phyloP scores from a whole-genome alignment of 176 grass and related monocot species.

The Carex pumila region DNA sequence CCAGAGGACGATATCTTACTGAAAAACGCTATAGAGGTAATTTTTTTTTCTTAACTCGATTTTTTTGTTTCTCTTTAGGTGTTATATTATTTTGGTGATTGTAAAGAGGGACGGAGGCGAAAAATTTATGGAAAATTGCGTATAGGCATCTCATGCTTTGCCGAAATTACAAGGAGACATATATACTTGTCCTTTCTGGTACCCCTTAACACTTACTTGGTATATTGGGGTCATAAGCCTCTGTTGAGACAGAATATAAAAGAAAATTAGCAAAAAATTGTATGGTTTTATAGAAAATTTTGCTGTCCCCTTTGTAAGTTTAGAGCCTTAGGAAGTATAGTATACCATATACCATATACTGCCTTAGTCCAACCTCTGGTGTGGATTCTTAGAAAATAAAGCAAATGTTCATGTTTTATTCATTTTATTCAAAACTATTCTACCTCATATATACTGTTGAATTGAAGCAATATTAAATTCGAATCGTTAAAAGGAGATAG shows the following conservation, averaged over 20 bases:
- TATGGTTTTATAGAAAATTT: not conserved
- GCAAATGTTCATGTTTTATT: not conserved
- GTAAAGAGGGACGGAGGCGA: not conserved
- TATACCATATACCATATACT: not conserved
- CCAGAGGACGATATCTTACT: slow-evolving; percentile 68
- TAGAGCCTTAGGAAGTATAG: not conserved
- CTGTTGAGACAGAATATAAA: not conserved
- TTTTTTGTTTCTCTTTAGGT: not conserved
- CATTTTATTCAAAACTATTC: not conserved
- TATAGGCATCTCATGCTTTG: not conserved
- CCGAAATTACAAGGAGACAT: not conserved
- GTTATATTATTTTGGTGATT: not conserved
- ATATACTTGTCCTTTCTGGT: not conserved
- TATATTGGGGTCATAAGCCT: not conserved
- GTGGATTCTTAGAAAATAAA: not conserved
- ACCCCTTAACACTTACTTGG: not conserved
- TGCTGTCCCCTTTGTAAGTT: not conserved
- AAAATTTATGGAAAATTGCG: not conserved
- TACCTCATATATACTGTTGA: not conserved
- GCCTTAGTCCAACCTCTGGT: not conserved
- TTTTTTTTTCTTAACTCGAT: not conserved
- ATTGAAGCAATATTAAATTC: not conserved
- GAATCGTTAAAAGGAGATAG: no score
- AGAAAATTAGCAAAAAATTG: not conserved
- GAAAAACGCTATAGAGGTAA: slow-evolving; percentile 78